Conservation (phyloP, 352 stramenopile species). For the Phytophthora tubulina region DNA sequence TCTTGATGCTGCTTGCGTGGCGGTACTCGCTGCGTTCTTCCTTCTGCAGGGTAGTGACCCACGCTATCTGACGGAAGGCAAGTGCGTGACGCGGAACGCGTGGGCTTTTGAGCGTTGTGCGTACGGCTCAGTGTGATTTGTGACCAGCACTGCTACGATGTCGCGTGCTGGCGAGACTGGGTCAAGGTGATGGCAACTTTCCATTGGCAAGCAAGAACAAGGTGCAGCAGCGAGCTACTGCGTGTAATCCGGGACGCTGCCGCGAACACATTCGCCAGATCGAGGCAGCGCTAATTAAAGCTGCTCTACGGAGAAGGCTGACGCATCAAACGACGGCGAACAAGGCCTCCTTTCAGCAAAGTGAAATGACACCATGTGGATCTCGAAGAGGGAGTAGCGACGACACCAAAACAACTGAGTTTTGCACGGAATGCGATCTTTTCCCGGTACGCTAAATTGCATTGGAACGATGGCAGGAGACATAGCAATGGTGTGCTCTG, state of each 20-base stretch:
- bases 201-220: no score
- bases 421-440: constrained; percentile 30
- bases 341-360: background rate
- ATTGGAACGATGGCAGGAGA: no score
- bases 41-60: background rate
- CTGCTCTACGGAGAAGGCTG: background rate
- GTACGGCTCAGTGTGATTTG: background rate
- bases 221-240: no score
- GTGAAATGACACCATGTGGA: background rate
- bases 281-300: constrained; percentile 29
- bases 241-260: no score
- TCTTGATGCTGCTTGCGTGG: constrained; percentile 18
- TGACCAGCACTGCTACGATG: no score
- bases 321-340: background rate
- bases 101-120: background rate
- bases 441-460: background rate
- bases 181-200: no score
- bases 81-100: background rate
- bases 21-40: constrained; percentile 30
- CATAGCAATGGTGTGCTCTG: no score
- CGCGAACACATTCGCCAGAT: constrained; percentile 21
- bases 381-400: background rate
- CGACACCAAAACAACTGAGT: constrained; percentile 17
- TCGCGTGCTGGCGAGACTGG: no score
- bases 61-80: constrained; percentile 33